Conservation (phyloP, 2,329 filamentous ascomycete species). For the Nigrospora oryzae region DNA sequence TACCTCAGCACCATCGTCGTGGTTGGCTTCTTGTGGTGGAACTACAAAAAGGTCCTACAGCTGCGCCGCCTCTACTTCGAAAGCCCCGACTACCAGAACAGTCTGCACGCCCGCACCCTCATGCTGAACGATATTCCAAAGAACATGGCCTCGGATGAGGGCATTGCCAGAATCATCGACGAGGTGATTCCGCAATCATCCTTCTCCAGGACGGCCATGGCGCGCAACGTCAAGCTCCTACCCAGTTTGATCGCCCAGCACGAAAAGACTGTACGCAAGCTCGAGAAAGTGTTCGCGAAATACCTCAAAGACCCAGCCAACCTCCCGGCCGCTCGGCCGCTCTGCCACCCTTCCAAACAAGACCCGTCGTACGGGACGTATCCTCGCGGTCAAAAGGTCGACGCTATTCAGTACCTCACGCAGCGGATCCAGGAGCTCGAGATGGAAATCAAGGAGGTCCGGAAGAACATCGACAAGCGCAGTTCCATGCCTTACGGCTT, state of each 20-base stretch:
- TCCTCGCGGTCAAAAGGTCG: constrained; percentile 57
- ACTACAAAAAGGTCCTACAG: constrained; percentile 66
- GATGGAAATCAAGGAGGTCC: constrained; percentile 73
- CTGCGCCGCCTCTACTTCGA: constrained; percentile 76
- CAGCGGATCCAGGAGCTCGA: constrained; percentile 78
- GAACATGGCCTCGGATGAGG: constrained; percentile 70
- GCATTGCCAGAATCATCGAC: constrained; percentile 77
- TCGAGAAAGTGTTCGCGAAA: constrained; percentile 78
- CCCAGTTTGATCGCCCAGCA: constrained; percentile 81
- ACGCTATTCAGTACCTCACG: constrained; percentile 93
- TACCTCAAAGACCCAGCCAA: constrained; percentile 83
- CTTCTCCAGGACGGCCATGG: constrained; percentile 52
- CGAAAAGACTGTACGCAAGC: constrained; percentile 66
- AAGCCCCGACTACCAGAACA: constrained; percentile 79
- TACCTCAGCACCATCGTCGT: constrained; percentile 68
- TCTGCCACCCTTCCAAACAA: constrained; percentile 72
- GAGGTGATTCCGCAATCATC: constrained; percentile 43
- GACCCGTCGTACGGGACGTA: constrained; percentile 59
- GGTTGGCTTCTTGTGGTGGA: constrained; percentile 79
- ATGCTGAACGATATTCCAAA: constrained; percentile 70
- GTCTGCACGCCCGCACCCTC: constrained; percentile 66
- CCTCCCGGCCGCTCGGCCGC: constrained; percentile 68
- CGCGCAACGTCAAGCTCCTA: constrained; percentile 84
- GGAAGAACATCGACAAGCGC: constrained; percentile 74
- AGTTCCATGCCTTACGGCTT: constrained; percentile 90